Base-by-base conservation (phyloP, 805 yeast species). In the Candida sakaeoensis region DNA sequence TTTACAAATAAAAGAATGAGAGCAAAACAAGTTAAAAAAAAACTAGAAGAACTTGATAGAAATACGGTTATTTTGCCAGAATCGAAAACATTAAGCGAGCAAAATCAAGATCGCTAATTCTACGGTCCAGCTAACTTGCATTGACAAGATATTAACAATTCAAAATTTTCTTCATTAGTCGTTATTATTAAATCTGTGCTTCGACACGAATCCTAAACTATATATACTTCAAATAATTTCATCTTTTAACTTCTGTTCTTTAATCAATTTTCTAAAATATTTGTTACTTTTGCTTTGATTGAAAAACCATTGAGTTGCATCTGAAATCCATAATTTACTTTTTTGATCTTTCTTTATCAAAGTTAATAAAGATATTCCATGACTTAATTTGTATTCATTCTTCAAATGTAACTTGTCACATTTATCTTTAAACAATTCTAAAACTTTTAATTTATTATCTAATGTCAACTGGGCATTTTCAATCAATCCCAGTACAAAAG, bases 401-500 rank as follows among this genome's bases (percentile, higher is more conserved):
- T 46, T 43, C 16, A 43, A 45, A 32, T 46, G 39, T 32, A 36
- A 15, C 10, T 21, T 24, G 4, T 19, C n/a, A 23, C 46, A 33
- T 18, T 32, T 35, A 3, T 33, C 8, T 23, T 49, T 35, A 31
- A 48, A 48, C 8, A 23, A 4, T n/a, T 36, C 37, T 16, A 51
- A 28, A 2, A 44, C 8, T 8, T 21, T 16, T 8, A 65, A 35
- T 35, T 48, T 52, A 17, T 53, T 50, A 26, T 45, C 44, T 2
- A 42, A 45, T 3, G 35, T 37, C 31, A 58, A 42, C 8, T 31
- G 13, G 13, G 32, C 13, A 3, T 62, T 45, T 13, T 44, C 39
- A 14, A 67, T 40, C 6, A 66, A 50, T 5, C 70, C 72, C 14
- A 52, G 48, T 29, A 58, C 51, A 23, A 53, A 55, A 28, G 46